Percentiles rank a stretch among this genome's conserved stretches.
phyloP scores from a whole-genome alignment of 176 grass and related monocot species.

The Chrysopogon serrulatus region DNA sequence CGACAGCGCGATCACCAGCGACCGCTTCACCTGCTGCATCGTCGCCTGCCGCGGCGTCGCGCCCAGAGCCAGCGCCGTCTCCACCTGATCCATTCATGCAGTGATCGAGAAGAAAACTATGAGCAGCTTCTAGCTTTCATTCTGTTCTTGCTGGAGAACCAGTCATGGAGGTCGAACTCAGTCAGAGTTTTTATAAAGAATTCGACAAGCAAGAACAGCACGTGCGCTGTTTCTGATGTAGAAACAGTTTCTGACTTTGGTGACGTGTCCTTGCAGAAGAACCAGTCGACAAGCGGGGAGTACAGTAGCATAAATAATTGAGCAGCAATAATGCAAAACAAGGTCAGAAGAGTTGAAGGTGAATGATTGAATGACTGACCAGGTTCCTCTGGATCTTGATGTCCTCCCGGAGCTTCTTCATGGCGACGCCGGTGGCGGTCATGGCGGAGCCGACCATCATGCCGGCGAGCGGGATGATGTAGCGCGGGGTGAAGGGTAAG shows the following conservation, averaged over 20 bases:
- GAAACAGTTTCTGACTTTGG: too few species aligned
- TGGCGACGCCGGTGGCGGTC: constrained; percentile 83
- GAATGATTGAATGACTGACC: background rate
- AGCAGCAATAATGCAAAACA: too few species aligned
- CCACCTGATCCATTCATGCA: constrained; percentile 41
- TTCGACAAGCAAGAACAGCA: too few species aligned
- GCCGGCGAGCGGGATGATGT: constrained; percentile 86
- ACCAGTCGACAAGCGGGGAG: too few species aligned
- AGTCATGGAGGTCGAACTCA: background rate
- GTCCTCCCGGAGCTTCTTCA: constrained; percentile 21
- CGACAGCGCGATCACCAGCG: constrained; percentile 54
- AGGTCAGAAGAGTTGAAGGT: too few species aligned
- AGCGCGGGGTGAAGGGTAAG: constrained; percentile 82
- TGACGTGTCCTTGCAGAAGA: too few species aligned
- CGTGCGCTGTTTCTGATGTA: too few species aligned
- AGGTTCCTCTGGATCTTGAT: constrained; percentile 38
- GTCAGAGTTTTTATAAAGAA: too few species aligned
- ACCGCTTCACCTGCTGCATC: constrained; percentile 54
- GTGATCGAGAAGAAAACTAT: background rate
- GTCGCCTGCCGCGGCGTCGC: constrained; percentile 86
- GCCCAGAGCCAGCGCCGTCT: constrained; percentile 78
- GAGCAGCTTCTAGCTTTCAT: background rate
- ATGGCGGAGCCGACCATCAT: constrained; percentile 97
- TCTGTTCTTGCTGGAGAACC: background rate
- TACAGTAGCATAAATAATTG: too few species aligned